Evolutionary conservation across 2,329 filamentous ascomycete species (phyloP).

Genomic region (Clathrospora elynae): DNA sequence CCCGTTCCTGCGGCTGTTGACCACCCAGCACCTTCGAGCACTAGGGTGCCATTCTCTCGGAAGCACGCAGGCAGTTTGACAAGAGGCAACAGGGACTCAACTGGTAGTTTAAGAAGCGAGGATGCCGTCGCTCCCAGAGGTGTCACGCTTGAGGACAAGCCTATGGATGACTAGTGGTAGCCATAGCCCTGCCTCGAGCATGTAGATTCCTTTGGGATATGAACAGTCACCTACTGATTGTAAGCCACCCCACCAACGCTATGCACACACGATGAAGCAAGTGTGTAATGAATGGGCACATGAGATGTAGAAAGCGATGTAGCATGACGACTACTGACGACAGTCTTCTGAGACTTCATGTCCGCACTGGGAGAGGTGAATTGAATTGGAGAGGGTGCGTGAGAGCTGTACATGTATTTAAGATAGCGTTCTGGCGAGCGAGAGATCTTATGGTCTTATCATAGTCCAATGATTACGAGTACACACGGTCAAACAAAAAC

Average conservation of each 20-base stretch:
- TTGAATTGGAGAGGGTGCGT: constrained; percentile 11
- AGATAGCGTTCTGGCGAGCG: constrained; percentile 20
- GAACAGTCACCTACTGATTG: constrained; percentile 3
- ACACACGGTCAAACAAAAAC: constrained; percentile 18
- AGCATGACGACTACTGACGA: constrained; percentile 5
- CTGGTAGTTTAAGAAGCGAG: constrained; percentile 53
- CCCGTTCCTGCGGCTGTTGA: constrained; percentile 24
- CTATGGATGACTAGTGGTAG: constrained; percentile 71
- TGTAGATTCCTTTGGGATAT: constrained; percentile 7
- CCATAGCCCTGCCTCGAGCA: constrained; percentile 12
- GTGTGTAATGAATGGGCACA: not conserved
- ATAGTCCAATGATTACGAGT: constrained; percentile 36
- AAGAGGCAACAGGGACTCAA: constrained; percentile 47
- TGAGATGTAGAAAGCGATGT: constrained; percentile 3
- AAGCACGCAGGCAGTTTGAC: constrained; percentile 45
- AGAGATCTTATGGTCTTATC: constrained; percentile 24
- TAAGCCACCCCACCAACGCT: constrained; percentile 1
- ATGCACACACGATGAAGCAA: constrained; percentile 5
- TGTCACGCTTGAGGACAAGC: constrained; percentile 73
- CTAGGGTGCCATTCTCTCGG: constrained; percentile 42
- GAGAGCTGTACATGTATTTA: constrained; percentile 26
- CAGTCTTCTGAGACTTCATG: constrained; percentile 4
- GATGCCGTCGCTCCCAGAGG: constrained; percentile 52
- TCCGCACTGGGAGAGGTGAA: constrained; percentile 1
- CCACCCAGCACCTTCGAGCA: constrained; percentile 43